phyloP scores from a whole-genome alignment of 1,139 yeast genomes.

The Nakaseomyces uthaithaninus region DNA sequence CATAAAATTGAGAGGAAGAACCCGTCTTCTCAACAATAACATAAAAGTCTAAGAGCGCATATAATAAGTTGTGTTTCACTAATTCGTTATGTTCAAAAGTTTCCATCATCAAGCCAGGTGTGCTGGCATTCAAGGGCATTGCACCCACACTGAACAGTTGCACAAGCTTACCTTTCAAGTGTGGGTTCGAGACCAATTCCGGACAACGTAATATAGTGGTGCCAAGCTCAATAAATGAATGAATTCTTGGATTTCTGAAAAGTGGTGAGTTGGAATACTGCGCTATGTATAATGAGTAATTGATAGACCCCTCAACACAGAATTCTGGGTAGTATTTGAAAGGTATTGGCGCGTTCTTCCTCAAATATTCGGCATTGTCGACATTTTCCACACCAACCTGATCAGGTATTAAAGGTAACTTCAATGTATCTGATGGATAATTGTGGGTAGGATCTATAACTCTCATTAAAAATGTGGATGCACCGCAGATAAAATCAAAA shows the following conservation, averaged over 20 bases:
- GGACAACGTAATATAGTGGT: constrained; percentile 77
- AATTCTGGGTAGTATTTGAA: constrained; percentile 85
- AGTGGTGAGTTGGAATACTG: constrained; percentile 55
- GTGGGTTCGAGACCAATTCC: constrained; percentile 83
- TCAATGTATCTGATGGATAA: constrained; percentile 50
- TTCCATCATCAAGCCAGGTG: constrained; percentile 66
- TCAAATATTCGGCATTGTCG: constrained; percentile 62
- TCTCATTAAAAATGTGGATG: constrained; percentile 61
- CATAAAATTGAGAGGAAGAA: constrained; percentile 89
- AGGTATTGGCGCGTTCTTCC: constrained; percentile 60
- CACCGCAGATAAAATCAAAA: constrained; percentile 70
- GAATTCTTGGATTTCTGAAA: constrained; percentile 44
- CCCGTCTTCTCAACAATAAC: constrained; percentile 96
- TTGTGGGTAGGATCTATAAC: constrained; percentile 62
- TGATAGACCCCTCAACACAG: constrained; percentile 73
- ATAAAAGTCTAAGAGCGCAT: constrained; percentile 79
- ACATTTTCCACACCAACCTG: constrained; percentile 49
- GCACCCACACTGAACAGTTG: constrained; percentile 77
- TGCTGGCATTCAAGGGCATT: constrained; percentile 46
- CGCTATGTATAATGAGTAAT: constrained; percentile 59
- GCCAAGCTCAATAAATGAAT: constrained; percentile 61
- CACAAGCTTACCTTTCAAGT: constrained; percentile 74
- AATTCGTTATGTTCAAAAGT: constrained; percentile 57
- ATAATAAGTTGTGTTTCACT: constrained; percentile 60
- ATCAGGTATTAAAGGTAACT: constrained; percentile 55